Evolutionary conservation across 768 basidiomycete genomes (phyloP).

Genomic region (Mrakia blollopis): DNA sequence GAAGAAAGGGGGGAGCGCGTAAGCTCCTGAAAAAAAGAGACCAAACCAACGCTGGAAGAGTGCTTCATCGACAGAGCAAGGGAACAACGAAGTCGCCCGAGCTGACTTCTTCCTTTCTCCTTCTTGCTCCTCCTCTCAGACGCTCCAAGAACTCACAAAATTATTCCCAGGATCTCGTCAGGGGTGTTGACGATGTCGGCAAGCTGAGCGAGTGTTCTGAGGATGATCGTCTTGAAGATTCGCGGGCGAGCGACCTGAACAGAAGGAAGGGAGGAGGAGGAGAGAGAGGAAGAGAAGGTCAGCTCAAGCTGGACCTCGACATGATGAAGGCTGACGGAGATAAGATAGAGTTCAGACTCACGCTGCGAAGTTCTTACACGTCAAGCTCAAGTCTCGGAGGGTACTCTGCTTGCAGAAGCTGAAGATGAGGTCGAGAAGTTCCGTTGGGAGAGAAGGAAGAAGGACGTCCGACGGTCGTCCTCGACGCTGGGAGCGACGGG

Average conservation of each 20-base stretch:
- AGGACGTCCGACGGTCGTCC: background rate
- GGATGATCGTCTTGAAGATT: background rate
- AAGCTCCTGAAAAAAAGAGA: background rate
- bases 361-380: background rate
- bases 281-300: background rate
- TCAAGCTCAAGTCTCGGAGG: background rate
- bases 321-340: no score
- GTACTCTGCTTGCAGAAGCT: background rate
- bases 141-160: background rate
- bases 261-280: no score
- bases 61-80: background rate
- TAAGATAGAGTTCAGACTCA: background rate
- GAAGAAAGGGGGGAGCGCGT: background rate
- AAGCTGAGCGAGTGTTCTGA: constrained; percentile 6
- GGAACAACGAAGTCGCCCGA: no score
- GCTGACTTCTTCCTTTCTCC: background rate
- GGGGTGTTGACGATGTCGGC: background rate
- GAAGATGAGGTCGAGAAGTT: constrained; percentile 14
- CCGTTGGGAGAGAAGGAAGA: background rate
- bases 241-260: background rate
- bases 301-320: background rate
- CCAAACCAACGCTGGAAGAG: no score
- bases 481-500: no score
- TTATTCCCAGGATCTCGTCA: background rate
- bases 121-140: background rate